phyloP scores from a whole-genome alignment of 345 rosid genomes.

The Sonneratia alba region DNA sequence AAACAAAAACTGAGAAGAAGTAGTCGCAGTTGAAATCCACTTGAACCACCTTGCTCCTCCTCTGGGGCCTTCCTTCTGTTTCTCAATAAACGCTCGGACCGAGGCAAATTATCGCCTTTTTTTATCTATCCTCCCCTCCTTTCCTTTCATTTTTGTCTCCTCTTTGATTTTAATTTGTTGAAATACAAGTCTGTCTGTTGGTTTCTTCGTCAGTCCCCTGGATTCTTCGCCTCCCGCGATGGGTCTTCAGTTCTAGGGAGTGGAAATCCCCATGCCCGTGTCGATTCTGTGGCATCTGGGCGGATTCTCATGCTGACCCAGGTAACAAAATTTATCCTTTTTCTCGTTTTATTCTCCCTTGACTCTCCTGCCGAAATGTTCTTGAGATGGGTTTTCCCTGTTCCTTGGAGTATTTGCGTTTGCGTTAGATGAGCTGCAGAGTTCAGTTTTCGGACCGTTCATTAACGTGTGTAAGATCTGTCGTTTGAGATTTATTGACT shows the following conservation, averaged over 20 bases:
- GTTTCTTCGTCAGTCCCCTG: slow-evolving; percentile 2
- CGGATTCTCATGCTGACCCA: slow-evolving; percentile 12
- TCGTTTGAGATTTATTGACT: neutral
- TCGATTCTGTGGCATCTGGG: slow-evolving; percentile 11
- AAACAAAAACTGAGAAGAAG: neutral
- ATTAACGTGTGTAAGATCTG: slow-evolving; percentile 1
- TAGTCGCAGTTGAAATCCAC: neutral
- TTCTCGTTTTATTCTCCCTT: neutral
- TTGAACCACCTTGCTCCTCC: neutral
- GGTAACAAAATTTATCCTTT: slow-evolving; percentile 10
- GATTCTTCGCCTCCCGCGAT: slow-evolving; percentile 20
- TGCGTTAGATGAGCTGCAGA: neutral
- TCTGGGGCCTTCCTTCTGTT: neutral
- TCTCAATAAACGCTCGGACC: neutral
- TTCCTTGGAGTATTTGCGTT: too few species aligned
- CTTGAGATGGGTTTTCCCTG: too few species aligned
- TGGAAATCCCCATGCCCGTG: slow-evolving; percentile 7
- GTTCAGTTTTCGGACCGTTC: neutral
- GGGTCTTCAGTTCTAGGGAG: slow-evolving; percentile 6
- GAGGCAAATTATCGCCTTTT: neutral
- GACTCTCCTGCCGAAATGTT: too few species aligned
- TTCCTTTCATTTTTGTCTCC: neutral
- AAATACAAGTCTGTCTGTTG: neutral
- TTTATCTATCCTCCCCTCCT: neutral
- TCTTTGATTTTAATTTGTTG: neutral